phyloP scores from a whole-genome alignment of 257 asterid genomes.

The Przewalskia tangutica region DNA sequence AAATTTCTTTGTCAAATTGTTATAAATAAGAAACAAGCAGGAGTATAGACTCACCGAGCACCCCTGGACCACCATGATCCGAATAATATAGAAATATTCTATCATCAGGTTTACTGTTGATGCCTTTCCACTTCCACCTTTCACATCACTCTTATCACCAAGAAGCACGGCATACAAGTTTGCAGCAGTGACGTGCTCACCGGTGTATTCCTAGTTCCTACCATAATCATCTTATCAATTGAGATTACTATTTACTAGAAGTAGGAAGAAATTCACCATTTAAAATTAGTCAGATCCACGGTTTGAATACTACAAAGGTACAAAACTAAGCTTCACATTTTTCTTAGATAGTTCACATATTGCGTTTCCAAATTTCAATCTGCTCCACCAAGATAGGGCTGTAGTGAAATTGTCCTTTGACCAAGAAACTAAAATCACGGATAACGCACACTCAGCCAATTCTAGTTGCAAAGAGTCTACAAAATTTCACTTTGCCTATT shows the following conservation, averaged over 20 bases:
- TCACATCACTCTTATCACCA: conserved; percentile 51
- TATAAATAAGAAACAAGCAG: neutral
- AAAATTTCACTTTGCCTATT: neutral
- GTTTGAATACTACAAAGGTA: neutral
- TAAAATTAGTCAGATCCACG: neutral
- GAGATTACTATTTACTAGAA: neutral
- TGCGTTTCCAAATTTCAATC: neutral
- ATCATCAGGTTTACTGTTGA: conserved; percentile 56
- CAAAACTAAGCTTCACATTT: neutral
- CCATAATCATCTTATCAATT: neutral
- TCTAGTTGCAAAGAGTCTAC: neutral
- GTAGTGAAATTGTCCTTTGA: neutral
- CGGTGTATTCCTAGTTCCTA: conserved; percentile 93
- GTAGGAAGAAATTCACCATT: neutral
- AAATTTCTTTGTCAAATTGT: neutral
- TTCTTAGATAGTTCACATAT: neutral
- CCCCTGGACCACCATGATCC: conserved; percentile 96
- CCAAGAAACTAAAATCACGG: neutral
- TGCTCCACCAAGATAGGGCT: neutral
- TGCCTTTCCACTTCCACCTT: conserved; percentile 77
- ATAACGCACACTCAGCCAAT: neutral
- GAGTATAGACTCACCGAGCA: conserved; percentile 49
- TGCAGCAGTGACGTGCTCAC: conserved; percentile 44
- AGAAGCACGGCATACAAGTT: conserved; percentile 71
- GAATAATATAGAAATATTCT: conserved; percentile 72